Evolutionary conservation across 306 rosid species (phyloP).

Genomic region (Rosa lucieae): DNA sequence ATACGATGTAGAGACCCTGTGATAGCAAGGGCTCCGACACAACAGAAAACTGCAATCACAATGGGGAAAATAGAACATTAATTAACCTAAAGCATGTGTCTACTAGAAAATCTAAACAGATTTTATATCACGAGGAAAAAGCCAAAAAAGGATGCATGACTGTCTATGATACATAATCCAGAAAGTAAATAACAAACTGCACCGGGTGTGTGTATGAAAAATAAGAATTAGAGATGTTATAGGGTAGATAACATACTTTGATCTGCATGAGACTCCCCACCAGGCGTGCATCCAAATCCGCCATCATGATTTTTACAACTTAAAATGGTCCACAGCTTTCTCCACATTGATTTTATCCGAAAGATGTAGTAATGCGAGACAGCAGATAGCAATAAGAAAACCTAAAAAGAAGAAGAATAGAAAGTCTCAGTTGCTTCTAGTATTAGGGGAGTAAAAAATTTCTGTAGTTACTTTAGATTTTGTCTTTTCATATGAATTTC

Average conservation of each 20-base stretch:
- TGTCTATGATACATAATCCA: too few relatives aligned
- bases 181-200: background rate
- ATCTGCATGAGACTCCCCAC: constrained; percentile 91
- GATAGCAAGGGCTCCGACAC: constrained; percentile 91
- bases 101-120: background rate
- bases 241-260: constrained; percentile 58
- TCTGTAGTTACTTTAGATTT: too few relatives aligned
- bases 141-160: too few relatives aligned
- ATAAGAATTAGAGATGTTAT: background rate
- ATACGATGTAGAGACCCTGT: constrained; percentile 73
- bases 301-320: constrained; percentile 92
- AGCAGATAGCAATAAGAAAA: constrained; percentile 75
- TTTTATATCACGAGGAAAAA: background rate
- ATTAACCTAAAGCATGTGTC: background rate
- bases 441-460: too few relatives aligned
- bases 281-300: constrained; percentile 93
- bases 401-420: constrained; percentile 33
- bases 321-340: constrained; percentile 68
- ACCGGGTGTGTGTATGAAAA: background rate
- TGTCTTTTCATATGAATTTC: too few relatives aligned
- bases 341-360: constrained; percentile 77
- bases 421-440: background rate
- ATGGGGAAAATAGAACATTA: constrained; percentile 8
- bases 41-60: constrained; percentile 78
- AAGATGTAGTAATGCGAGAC: constrained; percentile 54